phyloP scores from a whole-genome alignment of 2,329 filamentous ascomycete species.

The Claviceps fusiformis region DNA sequence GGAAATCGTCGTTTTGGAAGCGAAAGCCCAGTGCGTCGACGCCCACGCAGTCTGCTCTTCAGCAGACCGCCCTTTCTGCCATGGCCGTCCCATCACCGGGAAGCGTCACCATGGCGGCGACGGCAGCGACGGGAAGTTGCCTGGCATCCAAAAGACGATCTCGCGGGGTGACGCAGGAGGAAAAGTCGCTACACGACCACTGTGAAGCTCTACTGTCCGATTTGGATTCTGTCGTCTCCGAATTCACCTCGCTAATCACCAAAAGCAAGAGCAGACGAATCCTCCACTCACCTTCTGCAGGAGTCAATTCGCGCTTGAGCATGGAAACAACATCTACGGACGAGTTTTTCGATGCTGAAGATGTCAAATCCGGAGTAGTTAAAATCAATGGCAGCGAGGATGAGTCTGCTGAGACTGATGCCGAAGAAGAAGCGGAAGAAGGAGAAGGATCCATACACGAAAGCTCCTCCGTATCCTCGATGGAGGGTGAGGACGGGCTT shows the following conservation, averaged over 20 bases:
- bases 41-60: constrained; percentile 25
- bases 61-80: constrained; percentile 24
- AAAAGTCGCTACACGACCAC: constrained; percentile 63
- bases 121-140: constrained; percentile 18
- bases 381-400: constrained; percentile 61
- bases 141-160: constrained; percentile 22
- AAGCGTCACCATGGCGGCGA: constrained; percentile 17
- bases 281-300: constrained; percentile 36
- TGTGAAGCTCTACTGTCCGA: constrained; percentile 74
- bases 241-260: constrained; percentile 65
- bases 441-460: constrained; percentile 20
- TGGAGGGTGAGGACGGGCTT: constrained; percentile 43
- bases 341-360: constrained; percentile 89
- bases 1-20: constrained; percentile 71
- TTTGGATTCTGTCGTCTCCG: constrained; percentile 67
- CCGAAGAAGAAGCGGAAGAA: constrained; percentile 6
- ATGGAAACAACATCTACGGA: constrained; percentile 71
- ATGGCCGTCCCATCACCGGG: constrained; percentile 30
- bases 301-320: constrained; percentile 40
- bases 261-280: constrained; percentile 68
- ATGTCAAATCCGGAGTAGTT: constrained; percentile 52
- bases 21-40: constrained; percentile 56
- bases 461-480: constrained; percentile 45
- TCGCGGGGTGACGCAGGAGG: constrained; percentile 31
- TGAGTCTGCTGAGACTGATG: constrained; percentile 25